A percentile compares a stretch with the other conserved stretches of the same genome.
phyloP scores from a whole-genome alignment of 2,329 filamentous ascomycete genomes.

The Aspergillus calidoustus region DNA sequence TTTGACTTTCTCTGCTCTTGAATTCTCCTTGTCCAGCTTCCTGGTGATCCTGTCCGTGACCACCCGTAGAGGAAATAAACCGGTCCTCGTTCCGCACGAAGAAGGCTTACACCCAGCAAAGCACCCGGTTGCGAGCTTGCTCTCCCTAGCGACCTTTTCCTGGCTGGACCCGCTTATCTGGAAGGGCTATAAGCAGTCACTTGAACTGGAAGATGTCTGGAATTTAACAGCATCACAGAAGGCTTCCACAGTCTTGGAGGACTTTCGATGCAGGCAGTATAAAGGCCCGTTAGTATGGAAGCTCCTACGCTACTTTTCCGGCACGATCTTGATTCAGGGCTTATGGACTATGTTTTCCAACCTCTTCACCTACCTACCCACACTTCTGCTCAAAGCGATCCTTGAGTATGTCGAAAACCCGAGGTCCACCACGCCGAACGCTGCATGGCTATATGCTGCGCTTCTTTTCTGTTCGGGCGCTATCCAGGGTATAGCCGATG shows the following conservation, averaged over 20 bases:
- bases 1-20: slow-evolving; percentile 68
- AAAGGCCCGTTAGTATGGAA: slow-evolving; percentile 79
- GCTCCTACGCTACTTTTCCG: slow-evolving; percentile 82
- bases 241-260: slow-evolving; percentile 75
- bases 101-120: slow-evolving; percentile 83
- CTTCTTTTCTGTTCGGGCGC: slow-evolving; percentile 83
- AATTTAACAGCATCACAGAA: slow-evolving; percentile 88
- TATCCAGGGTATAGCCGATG: slow-evolving; percentile 79
- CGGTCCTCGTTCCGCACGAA: slow-evolving; percentile 86
- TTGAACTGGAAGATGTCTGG: slow-evolving; percentile 88
- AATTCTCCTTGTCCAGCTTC: slow-evolving; percentile 76
- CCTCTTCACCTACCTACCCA: slow-evolving; percentile 87
- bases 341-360: slow-evolving; percentile 79
- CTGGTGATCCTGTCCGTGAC: slow-evolving; percentile 77
- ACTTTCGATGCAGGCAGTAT: slow-evolving; percentile 85
- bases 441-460: slow-evolving; percentile 95
- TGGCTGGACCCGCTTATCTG: slow-evolving; percentile 92
- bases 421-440: slow-evolving; percentile 73
- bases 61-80: slow-evolving; percentile 89
- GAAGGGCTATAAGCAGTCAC: slow-evolving; percentile 82
- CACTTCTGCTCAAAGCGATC: slow-evolving; percentile 86
- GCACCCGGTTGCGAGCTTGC: slow-evolving; percentile 84
- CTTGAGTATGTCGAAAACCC: slow-evolving; percentile 92
- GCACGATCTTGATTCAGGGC: slow-evolving; percentile 75
- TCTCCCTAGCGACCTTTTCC: slow-evolving; percentile 83